Evolutionary conservation across 2,329 filamentous ascomycete species (phyloP), one percentile per base, ranked within the genome.

Genomic region (Aspergillus fumigatiaffinis): DNA sequence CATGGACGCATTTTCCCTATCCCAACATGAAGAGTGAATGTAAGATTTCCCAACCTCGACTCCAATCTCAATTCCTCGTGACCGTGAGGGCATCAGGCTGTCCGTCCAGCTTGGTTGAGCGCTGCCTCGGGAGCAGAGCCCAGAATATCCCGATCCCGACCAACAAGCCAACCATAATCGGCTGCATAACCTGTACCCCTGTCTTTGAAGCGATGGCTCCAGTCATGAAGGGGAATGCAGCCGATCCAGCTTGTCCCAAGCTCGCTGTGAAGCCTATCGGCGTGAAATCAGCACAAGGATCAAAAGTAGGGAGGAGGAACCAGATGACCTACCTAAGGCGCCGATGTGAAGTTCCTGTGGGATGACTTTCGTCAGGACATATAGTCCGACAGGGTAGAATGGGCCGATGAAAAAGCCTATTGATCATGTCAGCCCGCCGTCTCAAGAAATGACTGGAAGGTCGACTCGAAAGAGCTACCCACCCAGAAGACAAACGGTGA

Each of bases 381-480:
- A 67, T 2, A 67, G 55, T 3, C 65, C 63, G 29, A 67, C 65
- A 21, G 65, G 65, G 54, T 67, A 67, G 50, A 66, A 63, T 9
- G 65, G 65, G n/a, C 65, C 65, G 38, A 66, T 66, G 52, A 67
- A 65, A 42, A 67, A 67, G n/a, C 65, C 65, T 67, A 1, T 32
- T 23, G 38, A 32, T 7, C 32, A 32, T n/a, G 26, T 41, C 26
- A 42, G 60, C 14, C 14, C 14, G 17, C 32, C 5, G 32, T 38
- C 32, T 38, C 32, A 38, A 38, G 32, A 3, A 5, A 38, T 6
- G 32, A 38, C 1, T 17, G 14, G 5, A 38, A 7, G 2, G 2
- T 14, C 14, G 46, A 21, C 35, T 28, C 5, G 14, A 9, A 53
- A 14, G 14, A 20, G 42, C 20, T 7, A 41, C 62, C 21, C 52